These are phyloP conservation scores for Oryza meyeriana DNA, from an alignment of 176 grass and related monocot genomes.

Conservation along the genomic window DNA sequence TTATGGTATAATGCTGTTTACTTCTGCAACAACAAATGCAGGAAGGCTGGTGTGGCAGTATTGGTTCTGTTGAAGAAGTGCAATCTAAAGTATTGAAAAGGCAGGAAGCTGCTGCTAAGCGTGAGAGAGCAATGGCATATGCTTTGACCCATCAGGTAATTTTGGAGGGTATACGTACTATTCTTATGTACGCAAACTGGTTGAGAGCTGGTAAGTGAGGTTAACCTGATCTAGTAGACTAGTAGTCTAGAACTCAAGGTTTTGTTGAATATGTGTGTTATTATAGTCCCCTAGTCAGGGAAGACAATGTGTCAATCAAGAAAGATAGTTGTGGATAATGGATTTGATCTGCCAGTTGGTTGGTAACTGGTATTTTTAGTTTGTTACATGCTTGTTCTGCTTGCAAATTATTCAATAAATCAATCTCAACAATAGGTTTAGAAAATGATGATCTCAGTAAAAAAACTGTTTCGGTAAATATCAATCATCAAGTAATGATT, in stretches of 20 bases:
- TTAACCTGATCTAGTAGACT: neutral
- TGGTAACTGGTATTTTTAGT: neutral
- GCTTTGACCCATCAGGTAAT: constrained; percentile 96
- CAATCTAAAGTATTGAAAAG: constrained; percentile 91
- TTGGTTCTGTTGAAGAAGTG: constrained; percentile 83
- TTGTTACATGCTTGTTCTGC: neutral
- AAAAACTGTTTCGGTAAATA: neutral
- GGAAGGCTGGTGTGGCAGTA: constrained; percentile 89
- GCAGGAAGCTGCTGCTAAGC: constrained; percentile 86
- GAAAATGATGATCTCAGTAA: constrained; percentile 3
- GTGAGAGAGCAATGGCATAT: constrained; percentile 98
- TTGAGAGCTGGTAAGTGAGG: constrained; percentile 2
- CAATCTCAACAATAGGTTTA: neutral
- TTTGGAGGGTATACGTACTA: constrained; percentile 12
- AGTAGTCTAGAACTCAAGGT: neutral
- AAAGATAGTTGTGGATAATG: constrained; percentile 13
- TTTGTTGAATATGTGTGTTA: constrained; percentile 24
- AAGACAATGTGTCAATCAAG: neutral
- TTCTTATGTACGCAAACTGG: constrained; percentile 4
- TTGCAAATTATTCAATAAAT: constrained; percentile 10
- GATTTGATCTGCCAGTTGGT: neutral
- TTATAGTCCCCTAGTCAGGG: neutral
- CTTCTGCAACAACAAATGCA: constrained; percentile 34
- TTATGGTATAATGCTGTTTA: neutral
- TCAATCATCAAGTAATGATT: neutral